Percentiles rank a stretch among this genome's conserved stretches.
phyloP scores from a whole-genome alignment of 1,284 basidiomycete species.

The Pseudozyma hubeiensis region DNA sequence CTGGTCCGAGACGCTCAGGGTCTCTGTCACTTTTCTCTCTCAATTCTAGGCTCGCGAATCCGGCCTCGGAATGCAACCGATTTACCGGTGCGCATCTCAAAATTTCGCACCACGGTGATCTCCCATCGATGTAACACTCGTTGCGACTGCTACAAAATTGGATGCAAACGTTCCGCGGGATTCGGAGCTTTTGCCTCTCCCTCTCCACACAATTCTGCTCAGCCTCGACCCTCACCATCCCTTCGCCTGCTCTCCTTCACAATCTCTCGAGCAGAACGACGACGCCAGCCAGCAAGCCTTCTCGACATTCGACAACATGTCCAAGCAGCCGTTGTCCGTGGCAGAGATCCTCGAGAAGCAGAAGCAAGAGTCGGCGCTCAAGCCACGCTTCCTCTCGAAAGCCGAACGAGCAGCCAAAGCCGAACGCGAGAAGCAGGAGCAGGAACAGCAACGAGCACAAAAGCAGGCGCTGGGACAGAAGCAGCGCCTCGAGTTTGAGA shows the following conservation, averaged over 20 bases:
- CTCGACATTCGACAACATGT: slow-evolving; percentile 17
- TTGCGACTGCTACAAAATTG: neutral
- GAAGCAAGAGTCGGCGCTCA: slow-evolving; percentile 45
- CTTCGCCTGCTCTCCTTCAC: neutral
- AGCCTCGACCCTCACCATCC: neutral
- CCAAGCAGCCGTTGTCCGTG: slow-evolving; percentile 55
- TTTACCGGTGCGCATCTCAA: neutral
- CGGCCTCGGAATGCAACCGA: slow-evolving; percentile 11
- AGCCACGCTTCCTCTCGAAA: slow-evolving; percentile 60
- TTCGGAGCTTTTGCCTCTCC: slow-evolving; percentile 5
- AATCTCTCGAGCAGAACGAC: neutral
- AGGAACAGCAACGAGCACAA: slow-evolving; percentile 38
- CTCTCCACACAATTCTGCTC: slow-evolving; percentile 5
- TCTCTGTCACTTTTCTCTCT: neutral
- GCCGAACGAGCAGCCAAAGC: slow-evolving; percentile 57
- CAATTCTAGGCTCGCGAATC: neutral
- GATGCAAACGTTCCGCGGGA: neutral
- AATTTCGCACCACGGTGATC: neutral
- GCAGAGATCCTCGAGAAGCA: slow-evolving; percentile 58
- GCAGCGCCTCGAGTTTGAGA: slow-evolving; percentile 79
- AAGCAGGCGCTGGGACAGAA: slow-evolving; percentile 74
- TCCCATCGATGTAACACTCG: neutral
- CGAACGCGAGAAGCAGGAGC: slow-evolving; percentile 27
- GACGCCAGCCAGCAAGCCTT: too few relatives aligned
- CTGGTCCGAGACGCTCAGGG: neutral